phyloP scores from a whole-genome alignment of 1,139 yeast species.

The Yamadazyma sp. region DNA sequence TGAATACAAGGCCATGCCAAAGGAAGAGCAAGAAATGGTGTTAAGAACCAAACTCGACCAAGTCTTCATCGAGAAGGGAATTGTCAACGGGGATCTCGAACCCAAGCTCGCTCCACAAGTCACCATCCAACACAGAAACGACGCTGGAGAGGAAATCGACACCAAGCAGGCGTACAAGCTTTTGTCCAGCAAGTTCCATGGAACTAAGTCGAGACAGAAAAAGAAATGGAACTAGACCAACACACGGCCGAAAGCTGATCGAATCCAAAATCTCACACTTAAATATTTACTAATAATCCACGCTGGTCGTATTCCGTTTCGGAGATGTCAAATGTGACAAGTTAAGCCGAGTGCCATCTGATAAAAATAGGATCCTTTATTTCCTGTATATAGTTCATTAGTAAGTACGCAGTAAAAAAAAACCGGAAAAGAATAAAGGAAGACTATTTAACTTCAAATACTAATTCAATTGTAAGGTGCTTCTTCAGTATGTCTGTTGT shows the following conservation, averaged over 20 bases:
- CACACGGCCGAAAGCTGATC: too few species aligned
- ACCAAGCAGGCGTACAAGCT: conserved; percentile 84
- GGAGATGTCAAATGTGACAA: background rate
- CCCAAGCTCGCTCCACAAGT: conserved; percentile 63
- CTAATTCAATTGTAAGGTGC: background rate
- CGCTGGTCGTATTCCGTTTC: too few species aligned
- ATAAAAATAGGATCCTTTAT: background rate
- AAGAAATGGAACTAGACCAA: background rate
- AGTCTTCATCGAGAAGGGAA: conserved; percentile 27
- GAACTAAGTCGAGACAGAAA: conserved; percentile 27
- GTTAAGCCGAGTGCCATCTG: conserved; percentile 2
- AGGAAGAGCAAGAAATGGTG: conserved; percentile 28
- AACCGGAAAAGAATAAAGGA: background rate
- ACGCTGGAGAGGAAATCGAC: conserved; percentile 61
- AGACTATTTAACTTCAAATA: background rate
- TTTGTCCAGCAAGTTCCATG: conserved; percentile 86
- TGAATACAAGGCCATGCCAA: conserved; percentile 28
- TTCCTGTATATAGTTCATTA: conserved; percentile 1
- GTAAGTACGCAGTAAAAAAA: too few species aligned
- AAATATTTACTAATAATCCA: too few species aligned
- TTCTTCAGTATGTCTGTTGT: conserved; percentile 3
- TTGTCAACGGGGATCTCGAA: conserved; percentile 13
- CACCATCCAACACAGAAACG: conserved; percentile 66
- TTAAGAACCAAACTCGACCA: conserved; percentile 32
- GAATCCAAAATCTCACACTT: too few species aligned